Percentiles rank a stretch among this genome's conserved stretches.
Conservation (phyloP, 352 stramenopile genomes). For the Plasmopara viticola region DNA sequence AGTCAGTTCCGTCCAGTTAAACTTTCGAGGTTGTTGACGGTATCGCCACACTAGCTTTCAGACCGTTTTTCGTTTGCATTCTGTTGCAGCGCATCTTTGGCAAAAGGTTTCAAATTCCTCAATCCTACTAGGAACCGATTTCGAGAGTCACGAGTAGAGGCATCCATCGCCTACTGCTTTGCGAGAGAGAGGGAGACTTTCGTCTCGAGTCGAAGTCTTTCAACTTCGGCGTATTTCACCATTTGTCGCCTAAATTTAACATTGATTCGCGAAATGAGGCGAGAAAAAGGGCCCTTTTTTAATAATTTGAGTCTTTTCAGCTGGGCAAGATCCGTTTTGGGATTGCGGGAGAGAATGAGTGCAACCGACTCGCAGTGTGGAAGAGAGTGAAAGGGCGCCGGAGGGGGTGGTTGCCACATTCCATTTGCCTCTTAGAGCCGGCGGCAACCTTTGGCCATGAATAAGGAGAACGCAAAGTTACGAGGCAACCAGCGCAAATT, state of each 20-base stretch:
- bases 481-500: slow-evolving; percentile 42
- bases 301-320: slow-evolving; percentile 2
- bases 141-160: too few species aligned
- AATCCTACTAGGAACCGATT: too few species aligned
- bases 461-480: slow-evolving; percentile 49
- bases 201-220: slow-evolving; percentile 7
- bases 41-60: too few species aligned
- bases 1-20: too few species aligned
- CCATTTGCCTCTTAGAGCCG: slow-evolving; percentile 10
- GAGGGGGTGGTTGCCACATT: slow-evolving; percentile 13
- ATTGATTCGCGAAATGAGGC: not conserved
- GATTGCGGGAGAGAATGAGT: slow-evolving; percentile 17
- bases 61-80: too few species aligned
- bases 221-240: slow-evolving; percentile 6
- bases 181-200: not conserved
- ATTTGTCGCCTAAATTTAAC: not conserved
- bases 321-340: slow-evolving; percentile 8
- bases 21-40: too few species aligned
- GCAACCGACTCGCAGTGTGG: slow-evolving; percentile 7
- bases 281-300: not conserved
- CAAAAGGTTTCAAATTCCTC: too few species aligned
- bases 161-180: not conserved
- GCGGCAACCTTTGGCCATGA: slow-evolving; percentile 22
- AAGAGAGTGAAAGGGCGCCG: slow-evolving; percentile 12
- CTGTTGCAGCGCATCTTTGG: too few species aligned